A percentile compares a stretch with the other conserved stretches of the same genome.
Conservation (phyloP, 441 rosid genomes). For the Aleurites moluccanus region DNA sequence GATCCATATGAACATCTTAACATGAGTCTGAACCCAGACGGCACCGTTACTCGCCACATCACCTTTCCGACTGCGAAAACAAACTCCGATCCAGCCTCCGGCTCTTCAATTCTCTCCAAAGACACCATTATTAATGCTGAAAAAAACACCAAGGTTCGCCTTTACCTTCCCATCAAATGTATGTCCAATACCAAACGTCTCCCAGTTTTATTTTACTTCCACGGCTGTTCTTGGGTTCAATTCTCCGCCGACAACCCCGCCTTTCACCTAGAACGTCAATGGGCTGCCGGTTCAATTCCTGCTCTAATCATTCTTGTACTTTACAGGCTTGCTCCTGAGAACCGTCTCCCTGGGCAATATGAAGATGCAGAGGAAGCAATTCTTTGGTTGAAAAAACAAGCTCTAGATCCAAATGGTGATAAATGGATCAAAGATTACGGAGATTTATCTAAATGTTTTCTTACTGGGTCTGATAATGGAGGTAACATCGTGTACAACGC, state of each 20-base stretch:
- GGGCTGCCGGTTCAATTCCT: constrained; percentile 27
- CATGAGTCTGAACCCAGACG: constrained; percentile 22
- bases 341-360: constrained; percentile 41
- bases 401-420: constrained; percentile 35
- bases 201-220: constrained; percentile 22
- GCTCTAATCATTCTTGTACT: constrained; percentile 37
- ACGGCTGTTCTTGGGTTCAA: constrained; percentile 36
- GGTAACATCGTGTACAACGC: constrained; percentile 40
- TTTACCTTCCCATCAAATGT: constrained; percentile 11
- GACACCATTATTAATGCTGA: constrained; percentile 8
- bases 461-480: constrained; percentile 43
- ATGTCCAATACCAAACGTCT: neutral
- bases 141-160: constrained; percentile 9
- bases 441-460: constrained; percentile 35
- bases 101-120: constrained; percentile 16
- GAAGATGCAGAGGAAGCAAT: constrained; percentile 43
- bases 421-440: constrained; percentile 44
- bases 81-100: constrained; percentile 10
- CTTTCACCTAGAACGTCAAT: constrained; percentile 23
- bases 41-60: constrained; percentile 17
- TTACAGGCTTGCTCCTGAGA: constrained; percentile 48
- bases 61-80: neutral
- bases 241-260: constrained; percentile 27
- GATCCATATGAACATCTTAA: constrained; percentile 18
- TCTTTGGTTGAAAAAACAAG: constrained; percentile 38